Percentiles rank a stretch among this genome's conserved stretches.
Evolutionary conservation across 345 rosid species (phyloP).

Genomic region (Laguncularia racemosa): DNA sequence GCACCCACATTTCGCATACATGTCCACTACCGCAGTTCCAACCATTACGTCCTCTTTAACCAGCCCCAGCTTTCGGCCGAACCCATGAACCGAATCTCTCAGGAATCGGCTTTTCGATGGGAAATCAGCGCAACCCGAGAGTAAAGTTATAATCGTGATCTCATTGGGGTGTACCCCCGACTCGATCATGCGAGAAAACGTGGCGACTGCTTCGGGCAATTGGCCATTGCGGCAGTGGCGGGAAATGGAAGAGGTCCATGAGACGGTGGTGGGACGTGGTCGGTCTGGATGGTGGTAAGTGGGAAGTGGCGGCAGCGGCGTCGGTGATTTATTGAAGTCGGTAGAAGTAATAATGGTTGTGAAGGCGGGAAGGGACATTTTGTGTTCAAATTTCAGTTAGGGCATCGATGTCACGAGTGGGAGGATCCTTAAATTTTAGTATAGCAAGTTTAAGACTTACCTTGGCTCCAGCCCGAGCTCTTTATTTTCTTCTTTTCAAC

Average conservation of each 20-base stretch:
- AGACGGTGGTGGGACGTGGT: slow-evolving; percentile 13
- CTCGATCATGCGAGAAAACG: slow-evolving; percentile 50
- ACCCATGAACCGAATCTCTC: slow-evolving; percentile 51
- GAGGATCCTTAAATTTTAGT: too few relatives aligned
- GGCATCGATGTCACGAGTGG: too few relatives aligned
- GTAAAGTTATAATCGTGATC: slow-evolving; percentile 42
- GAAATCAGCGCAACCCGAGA: slow-evolving; percentile 46
- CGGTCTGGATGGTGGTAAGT: too few relatives aligned
- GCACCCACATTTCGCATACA: slow-evolving; percentile 46
- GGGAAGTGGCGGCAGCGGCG: too few relatives aligned
- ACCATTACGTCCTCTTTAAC: slow-evolving; percentile 44
- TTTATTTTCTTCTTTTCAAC: too few relatives aligned
- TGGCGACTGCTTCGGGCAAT: slow-evolving; percentile 36
- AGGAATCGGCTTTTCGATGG: slow-evolving; percentile 24
- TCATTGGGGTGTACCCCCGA: slow-evolving; percentile 57
- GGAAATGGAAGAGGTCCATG: slow-evolving; percentile 71
- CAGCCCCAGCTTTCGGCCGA: slow-evolving; percentile 51
- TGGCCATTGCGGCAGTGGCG: slow-evolving; percentile 54
- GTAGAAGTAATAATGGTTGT: too few relatives aligned
- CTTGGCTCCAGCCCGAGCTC: too few relatives aligned
- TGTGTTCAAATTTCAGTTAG: too few relatives aligned
- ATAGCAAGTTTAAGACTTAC: too few relatives aligned
- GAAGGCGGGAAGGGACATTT: too few relatives aligned
- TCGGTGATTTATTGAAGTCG: too few relatives aligned
- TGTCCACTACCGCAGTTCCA: slow-evolving; percentile 57